Evolutionary conservation across 192 early-diverging fungal species (phyloP).

Genomic region (Backusella circina): DNA sequence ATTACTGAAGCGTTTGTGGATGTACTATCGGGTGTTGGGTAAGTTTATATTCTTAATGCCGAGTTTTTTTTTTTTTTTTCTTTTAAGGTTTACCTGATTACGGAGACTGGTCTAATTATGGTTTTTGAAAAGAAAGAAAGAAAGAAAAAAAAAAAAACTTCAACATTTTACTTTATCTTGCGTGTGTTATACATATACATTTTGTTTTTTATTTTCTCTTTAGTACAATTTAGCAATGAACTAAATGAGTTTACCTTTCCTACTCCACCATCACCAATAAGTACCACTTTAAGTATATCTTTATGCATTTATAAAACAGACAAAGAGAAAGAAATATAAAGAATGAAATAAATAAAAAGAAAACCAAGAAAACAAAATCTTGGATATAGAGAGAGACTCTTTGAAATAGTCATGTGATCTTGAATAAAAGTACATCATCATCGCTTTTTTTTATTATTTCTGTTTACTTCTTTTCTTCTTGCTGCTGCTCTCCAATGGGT

Average conservation of each 20-base stretch:
- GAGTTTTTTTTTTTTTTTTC: too few relatives aligned
- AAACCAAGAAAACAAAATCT: not conserved
- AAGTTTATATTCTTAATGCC: not conserved
- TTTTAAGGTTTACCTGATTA: constrained; percentile 23
- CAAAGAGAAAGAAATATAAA: not conserved
- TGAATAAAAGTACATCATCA: not conserved
- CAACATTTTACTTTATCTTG: not conserved
- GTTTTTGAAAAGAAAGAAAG: not conserved
- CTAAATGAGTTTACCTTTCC: constrained; percentile 43
- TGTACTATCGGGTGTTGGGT: constrained; percentile 57
- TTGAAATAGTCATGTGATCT: not conserved
- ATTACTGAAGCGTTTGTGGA: constrained; percentile 88
- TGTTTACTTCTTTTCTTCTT: not conserved
- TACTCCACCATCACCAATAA: constrained; percentile 53
- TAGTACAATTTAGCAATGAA: not conserved
- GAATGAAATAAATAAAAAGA: not conserved
- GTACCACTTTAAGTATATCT: constrained; percentile 49
- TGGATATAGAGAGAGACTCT: not conserved
- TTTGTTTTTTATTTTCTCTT: not conserved
- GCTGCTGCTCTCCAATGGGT: not conserved
- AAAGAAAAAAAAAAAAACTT: not conserved
- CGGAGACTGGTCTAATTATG: constrained; percentile 32
- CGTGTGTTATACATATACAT: not conserved
- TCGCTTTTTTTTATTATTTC: not conserved
- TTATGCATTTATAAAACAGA: constrained; percentile 35